Base-by-base conservation (phyloP, 768 basidiomycete species). In the Boletus rufocinnamomeus region DNA sequence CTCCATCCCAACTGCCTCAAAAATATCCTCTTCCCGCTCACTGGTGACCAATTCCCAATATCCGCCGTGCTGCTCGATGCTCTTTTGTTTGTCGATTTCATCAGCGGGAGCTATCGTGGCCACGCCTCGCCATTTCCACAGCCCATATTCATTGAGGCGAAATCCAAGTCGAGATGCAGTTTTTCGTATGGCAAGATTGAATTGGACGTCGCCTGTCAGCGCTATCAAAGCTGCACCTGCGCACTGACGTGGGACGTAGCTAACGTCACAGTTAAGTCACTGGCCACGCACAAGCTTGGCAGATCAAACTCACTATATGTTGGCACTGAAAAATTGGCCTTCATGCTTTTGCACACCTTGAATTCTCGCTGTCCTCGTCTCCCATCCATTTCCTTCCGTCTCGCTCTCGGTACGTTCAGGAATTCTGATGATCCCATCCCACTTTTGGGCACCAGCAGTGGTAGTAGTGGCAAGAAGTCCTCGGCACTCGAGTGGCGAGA, bases 111-210 rank as follows among this genome's bases (percentile, higher is more conserved):
- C 4, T 16, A 41, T 47, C 28, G 21, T 9, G 10, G 44, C 21
- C 16, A 28, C 47, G 4, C 28, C 56, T 41, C 70, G 72, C 83
- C 84, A 87, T 50, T 71, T 75, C 88, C 88, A 89, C 4, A 89
- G 72, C 14, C 88, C 88, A 60, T 76, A 82, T 62, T 85, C 84
- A 62, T 86, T 81, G 30, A 89, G 75, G 35, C 79, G 74, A 64
- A 87, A 63, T 17, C 80, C 82, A 3, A 76, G 63, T 45, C 71
- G 74, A 7, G 64, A 52, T 0, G 88, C 88, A 40, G 74, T 72
- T 23, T 62, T 66, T 34, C 76, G 75, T 2, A 83, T 58, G 43
- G 79, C 72, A 50, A 74, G 70, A 43, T 73, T 69, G 66, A 87
- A 86, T 27, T 76, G 75, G 0, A 49, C 43, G 64, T 87, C 85